phyloP scores from a whole-genome alignment of 805 yeast genomes.

The Metschnikowia kunwiensis region DNA sequence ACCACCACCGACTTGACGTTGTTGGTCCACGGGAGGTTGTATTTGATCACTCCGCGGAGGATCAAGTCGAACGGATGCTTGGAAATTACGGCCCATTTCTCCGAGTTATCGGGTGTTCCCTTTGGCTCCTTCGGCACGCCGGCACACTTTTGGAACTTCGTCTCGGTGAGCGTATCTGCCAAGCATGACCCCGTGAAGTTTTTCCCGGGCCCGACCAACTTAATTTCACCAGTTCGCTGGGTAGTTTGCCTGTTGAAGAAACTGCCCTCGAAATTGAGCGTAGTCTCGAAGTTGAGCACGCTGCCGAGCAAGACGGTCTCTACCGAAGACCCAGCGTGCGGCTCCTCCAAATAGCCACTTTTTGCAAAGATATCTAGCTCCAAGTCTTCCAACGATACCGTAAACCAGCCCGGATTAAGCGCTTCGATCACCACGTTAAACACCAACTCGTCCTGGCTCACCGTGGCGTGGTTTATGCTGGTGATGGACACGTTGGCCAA shows the following conservation, averaged over 20 bases:
- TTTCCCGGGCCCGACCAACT: slow-evolving; percentile 69
- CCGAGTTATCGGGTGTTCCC: slow-evolving; percentile 35
- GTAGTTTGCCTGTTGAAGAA: slow-evolving; percentile 61
- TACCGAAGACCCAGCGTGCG: slow-evolving; percentile 17
- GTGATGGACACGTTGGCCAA: slow-evolving; percentile 61
- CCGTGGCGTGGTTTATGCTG: slow-evolving; percentile 66
- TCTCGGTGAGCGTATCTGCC: neutral
- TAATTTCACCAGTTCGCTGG: slow-evolving; percentile 64
- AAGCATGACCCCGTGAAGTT: slow-evolving; percentile 30
- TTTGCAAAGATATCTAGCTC: slow-evolving; percentile 86
- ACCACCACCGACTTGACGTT: slow-evolving; percentile 57
- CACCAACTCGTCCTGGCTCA: slow-evolving; percentile 79
- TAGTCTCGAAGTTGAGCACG: slow-evolving; percentile 62
- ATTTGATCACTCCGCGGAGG: slow-evolving; percentile 76
- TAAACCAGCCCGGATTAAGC: slow-evolving; percentile 81
- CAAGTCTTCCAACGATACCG: slow-evolving; percentile 58
- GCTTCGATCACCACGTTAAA: slow-evolving; percentile 78
- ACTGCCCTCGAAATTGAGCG: slow-evolving; percentile 73
- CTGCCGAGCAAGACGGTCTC: slow-evolving; percentile 79
- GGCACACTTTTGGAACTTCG: no score
- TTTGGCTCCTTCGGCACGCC: slow-evolving; percentile 6
- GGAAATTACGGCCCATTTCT: slow-evolving; percentile 72
- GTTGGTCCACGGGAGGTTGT: slow-evolving; percentile 61
- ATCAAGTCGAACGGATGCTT: slow-evolving; percentile 83
- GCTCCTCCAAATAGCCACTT: slow-evolving; percentile 43